Evolutionary conservation across 768 basidiomycete species (phyloP).

Genomic region (Serendipita sp.): DNA sequence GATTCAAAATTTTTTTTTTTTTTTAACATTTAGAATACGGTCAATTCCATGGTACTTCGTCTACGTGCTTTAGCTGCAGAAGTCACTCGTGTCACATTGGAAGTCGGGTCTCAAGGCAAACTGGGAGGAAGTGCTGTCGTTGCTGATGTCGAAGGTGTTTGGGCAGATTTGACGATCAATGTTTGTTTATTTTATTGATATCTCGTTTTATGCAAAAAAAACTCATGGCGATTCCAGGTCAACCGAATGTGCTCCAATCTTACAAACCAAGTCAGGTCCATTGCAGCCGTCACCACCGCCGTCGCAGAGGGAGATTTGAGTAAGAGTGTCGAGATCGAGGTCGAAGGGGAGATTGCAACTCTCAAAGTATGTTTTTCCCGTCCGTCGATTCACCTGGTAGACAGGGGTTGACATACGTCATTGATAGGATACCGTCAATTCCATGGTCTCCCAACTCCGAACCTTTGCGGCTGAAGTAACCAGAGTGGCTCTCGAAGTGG

Average conservation of each 20-base stretch:
- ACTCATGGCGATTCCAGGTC: constrained; percentile 2
- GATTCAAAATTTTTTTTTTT: constrained; percentile 9
- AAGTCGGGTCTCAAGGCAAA: constrained; percentile 80
- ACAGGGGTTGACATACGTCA: constrained; percentile 3
- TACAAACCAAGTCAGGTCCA: constrained; percentile 15
- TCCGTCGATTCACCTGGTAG: neutral
- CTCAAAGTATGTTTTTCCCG: constrained; percentile 29
- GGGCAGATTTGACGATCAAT: constrained; percentile 51
- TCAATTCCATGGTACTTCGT: constrained; percentile 19
- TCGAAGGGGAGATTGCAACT: constrained; percentile 79
- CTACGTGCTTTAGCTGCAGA: constrained; percentile 58
- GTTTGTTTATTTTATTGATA: neutral
- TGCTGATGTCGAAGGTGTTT: constrained; percentile 83
- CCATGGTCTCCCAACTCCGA: constrained; percentile 85
- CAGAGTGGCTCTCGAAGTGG: constrained; percentile 75
- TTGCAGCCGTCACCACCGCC: constrained; percentile 19
- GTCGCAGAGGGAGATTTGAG: constrained; percentile 21
- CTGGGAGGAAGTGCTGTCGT: constrained; percentile 79
- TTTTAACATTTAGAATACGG: constrained; percentile 11
- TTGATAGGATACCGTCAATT: constrained; percentile 53
- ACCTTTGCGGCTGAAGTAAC: constrained; percentile 60
- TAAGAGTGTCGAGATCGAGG: constrained; percentile 20
- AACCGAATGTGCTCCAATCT: constrained; percentile 15
- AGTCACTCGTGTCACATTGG: constrained; percentile 68
- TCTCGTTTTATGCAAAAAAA: too few species aligned